Evolutionary conservation across 2,329 filamentous ascomycete species (phyloP).

Genomic region (Coniochaeta sp.): DNA sequence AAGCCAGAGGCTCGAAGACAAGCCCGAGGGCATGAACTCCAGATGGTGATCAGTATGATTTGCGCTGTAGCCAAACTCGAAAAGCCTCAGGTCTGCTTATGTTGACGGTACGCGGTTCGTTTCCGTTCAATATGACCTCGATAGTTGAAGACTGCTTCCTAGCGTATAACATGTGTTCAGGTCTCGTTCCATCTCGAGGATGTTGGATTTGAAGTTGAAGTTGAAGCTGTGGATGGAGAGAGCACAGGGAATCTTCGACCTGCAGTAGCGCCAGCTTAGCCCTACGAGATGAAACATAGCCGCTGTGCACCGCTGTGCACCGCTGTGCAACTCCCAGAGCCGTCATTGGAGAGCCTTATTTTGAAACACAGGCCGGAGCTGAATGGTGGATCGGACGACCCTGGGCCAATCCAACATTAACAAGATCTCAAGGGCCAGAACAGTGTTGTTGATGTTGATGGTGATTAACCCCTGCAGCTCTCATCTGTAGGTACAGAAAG

Average conservation of each 20-base stretch:
- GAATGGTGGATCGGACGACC: background rate
- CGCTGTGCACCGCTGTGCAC: background rate
- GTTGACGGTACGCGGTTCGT: no score
- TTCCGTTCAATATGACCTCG: no score
- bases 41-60: background rate
- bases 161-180: no score
- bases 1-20: no score
- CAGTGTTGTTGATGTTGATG: background rate
- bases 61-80: background rate
- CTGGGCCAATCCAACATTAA: background rate
- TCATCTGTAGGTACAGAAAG: no score
- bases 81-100: background rate
- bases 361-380: background rate
- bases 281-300: background rate
- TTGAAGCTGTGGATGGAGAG: no score
- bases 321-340: background rate
- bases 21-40: background rate
- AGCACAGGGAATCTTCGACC: no score
- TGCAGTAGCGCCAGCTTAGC: slow-evolving; percentile 1
- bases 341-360: background rate
- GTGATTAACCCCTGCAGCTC: background rate
- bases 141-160: no score
- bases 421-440: background rate
- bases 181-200: no score
- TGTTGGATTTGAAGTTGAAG: no score